A percentile compares a stretch with the other conserved stretches of the same genome.
Conservation (phyloP, 164 flowering plant species). For the Tinospora cordifolia region DNA sequence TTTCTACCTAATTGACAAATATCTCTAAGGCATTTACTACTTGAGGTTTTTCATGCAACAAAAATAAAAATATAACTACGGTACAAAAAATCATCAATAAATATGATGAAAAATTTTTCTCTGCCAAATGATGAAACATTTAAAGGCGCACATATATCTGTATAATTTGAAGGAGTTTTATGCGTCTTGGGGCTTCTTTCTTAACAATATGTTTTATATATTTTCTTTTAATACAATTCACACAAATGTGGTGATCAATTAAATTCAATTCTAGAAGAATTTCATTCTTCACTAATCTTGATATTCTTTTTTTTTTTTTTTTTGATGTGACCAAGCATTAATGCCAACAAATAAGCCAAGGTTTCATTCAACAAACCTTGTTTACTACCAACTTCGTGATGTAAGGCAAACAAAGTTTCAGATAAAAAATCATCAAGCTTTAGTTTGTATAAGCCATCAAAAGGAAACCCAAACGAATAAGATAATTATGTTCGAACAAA, state of each 20-base stretch:
- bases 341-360: slow-evolving; percentile 18
- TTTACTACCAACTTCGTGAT: background rate
- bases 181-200: slow-evolving; percentile 1
- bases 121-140: background rate
- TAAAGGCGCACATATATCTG: background rate
- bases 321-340: slow-evolving; percentile 14
- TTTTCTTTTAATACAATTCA: slow-evolving; percentile 20
- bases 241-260: slow-evolving; percentile 10
- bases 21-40: background rate
- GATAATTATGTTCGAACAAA: slow-evolving; percentile 8
- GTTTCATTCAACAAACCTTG: slow-evolving; percentile 1
- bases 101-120: background rate
- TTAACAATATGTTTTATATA: background rate
- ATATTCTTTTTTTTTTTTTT: background rate
- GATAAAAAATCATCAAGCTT: slow-evolving; percentile 1
- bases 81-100: background rate
- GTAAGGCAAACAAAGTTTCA: slow-evolving; percentile 8
- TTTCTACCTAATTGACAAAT: background rate
- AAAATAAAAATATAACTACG: background rate
- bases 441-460: slow-evolving; percentile 16
- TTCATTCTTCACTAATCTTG: background rate
- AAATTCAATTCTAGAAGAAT: background rate
- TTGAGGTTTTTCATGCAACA: background rate
- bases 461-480: slow-evolving; percentile 17
- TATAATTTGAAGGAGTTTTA: background rate